These are phyloP conservation scores for Trametes sp. DNA, from an alignment of 1,284 basidiomycete species.

Conservation along the genomic window DNA sequence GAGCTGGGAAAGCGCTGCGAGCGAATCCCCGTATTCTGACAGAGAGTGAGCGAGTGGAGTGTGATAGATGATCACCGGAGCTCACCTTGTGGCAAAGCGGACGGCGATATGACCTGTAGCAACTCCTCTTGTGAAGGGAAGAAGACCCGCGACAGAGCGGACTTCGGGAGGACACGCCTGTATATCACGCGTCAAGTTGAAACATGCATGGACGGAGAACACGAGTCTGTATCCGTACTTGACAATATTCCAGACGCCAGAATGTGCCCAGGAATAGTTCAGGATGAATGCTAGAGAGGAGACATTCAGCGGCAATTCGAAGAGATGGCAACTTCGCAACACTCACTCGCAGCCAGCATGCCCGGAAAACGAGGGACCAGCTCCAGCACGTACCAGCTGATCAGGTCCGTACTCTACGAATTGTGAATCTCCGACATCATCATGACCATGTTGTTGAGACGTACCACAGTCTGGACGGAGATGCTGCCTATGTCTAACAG, in stretches of 20 bases:
- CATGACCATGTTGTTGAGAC: constrained; percentile 35
- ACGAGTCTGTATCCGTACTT: constrained; percentile 53
- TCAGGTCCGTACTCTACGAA: constrained; percentile 63
- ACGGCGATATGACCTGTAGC: constrained; percentile 60
- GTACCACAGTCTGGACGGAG: constrained; percentile 66
- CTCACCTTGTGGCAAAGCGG: constrained; percentile 66
- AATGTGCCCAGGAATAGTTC: constrained; percentile 86
- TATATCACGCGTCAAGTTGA: constrained; percentile 28
- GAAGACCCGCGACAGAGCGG: constrained; percentile 74
- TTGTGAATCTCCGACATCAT: neutral
- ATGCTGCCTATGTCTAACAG: constrained; percentile 72
- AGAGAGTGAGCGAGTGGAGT: constrained; percentile 2
- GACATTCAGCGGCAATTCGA: neutral
- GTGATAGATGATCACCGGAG: constrained; percentile 22
- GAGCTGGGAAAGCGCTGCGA: constrained; percentile 55
- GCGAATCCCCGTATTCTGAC: constrained; percentile 67
- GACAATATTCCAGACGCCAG: constrained; percentile 77
- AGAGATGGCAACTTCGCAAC: neutral
- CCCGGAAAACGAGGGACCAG: constrained; percentile 78
- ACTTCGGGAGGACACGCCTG: constrained; percentile 74
- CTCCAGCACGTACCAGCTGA: constrained; percentile 70
- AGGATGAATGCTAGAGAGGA: constrained; percentile 68
- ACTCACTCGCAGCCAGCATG: constrained; percentile 75
- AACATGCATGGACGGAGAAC: constrained; percentile 1
- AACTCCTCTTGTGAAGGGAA: constrained; percentile 74